Evolutionary conservation across 192 early-diverging fungal species (phyloP).

Genomic region (Umbelopsis ramanniana): DNA sequence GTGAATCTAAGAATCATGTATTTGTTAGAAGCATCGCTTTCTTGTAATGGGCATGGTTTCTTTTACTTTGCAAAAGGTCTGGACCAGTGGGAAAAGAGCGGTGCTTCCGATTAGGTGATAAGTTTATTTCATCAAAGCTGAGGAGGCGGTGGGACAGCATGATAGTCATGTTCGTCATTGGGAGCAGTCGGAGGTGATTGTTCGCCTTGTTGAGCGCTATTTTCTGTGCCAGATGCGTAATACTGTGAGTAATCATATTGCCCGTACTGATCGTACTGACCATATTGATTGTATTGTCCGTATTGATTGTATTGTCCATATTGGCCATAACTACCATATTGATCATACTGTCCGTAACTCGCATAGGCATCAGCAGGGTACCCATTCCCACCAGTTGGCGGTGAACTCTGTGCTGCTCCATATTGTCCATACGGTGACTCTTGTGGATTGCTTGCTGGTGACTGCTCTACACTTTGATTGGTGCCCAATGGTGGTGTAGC

Average conservation of each 20-base stretch:
- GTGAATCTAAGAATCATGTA: too few relatives aligned
- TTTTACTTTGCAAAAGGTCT: too few relatives aligned
- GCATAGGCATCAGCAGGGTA: conserved; percentile 11
- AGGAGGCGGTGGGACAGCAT: conserved; percentile 30
- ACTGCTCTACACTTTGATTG: background rate
- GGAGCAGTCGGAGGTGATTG: conserved; percentile 5
- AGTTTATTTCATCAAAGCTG: conserved; percentile 4
- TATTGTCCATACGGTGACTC: background rate
- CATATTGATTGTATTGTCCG: conserved; percentile 12
- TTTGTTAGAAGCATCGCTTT: too few relatives aligned
- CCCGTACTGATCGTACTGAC: conserved; percentile 19
- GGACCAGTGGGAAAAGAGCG: too few relatives aligned
- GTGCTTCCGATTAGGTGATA: too few relatives aligned
- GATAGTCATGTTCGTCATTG: background rate
- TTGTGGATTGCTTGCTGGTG: background rate
- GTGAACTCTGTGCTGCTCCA: background rate
- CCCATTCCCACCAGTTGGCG: background rate
- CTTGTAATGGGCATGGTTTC: too few relatives aligned
- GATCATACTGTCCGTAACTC: conserved; percentile 19
- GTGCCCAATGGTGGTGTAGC: background rate
- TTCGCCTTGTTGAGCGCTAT: background rate
- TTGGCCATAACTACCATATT: conserved; percentile 15
- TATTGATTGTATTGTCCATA: conserved; percentile 11
- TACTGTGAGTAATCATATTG: conserved; percentile 24
- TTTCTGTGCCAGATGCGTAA: conserved; percentile 9